These are phyloP conservation scores for Dendrobium chrysotoxum DNA, from an alignment of 106 monocot species.

Conservation along the genomic window DNA sequence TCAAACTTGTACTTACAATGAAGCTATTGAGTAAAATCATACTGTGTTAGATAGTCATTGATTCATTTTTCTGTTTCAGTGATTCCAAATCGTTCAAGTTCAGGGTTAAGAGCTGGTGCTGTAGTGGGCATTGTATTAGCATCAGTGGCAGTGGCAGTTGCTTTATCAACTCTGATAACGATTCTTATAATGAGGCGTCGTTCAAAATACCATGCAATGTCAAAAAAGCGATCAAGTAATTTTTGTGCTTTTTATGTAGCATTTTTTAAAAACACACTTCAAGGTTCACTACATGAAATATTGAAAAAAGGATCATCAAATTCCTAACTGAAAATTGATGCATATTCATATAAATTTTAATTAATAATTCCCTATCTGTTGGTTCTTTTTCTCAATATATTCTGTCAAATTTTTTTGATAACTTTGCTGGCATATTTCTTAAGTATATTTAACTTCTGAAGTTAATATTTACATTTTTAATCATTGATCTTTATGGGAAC, in stretches of 20 bases:
- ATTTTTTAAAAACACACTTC: not conserved
- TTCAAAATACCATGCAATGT: conserved; percentile 18
- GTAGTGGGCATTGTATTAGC: conserved; percentile 69
- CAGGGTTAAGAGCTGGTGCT: conserved; percentile 51
- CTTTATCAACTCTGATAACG: conserved; percentile 34
- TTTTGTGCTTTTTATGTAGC: not conserved
- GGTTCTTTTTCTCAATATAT: not conserved
- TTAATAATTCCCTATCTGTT: not conserved
- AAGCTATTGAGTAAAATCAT: not conserved
- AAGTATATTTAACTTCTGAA: not conserved
- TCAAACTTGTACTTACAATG: not conserved
- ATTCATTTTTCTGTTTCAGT: conserved; percentile 32
- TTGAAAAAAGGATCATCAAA: not conserved
- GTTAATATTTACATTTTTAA: not conserved
- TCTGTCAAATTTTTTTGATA: not conserved
- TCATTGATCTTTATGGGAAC: not conserved
- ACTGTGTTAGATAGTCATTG: not conserved
- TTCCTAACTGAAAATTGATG: not conserved
- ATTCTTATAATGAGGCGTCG: conserved; percentile 56
- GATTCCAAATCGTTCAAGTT: conserved; percentile 18
- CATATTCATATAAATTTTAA: not conserved
- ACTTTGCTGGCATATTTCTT: not conserved
- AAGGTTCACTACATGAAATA: not conserved
- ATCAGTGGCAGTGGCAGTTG: conserved; percentile 46
- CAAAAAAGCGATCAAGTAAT: conserved; percentile 57